These are phyloP conservation scores for Wickerhamomyces chambardii DNA, from an alignment of 805 yeast species.

Conservation along the genomic window DNA sequence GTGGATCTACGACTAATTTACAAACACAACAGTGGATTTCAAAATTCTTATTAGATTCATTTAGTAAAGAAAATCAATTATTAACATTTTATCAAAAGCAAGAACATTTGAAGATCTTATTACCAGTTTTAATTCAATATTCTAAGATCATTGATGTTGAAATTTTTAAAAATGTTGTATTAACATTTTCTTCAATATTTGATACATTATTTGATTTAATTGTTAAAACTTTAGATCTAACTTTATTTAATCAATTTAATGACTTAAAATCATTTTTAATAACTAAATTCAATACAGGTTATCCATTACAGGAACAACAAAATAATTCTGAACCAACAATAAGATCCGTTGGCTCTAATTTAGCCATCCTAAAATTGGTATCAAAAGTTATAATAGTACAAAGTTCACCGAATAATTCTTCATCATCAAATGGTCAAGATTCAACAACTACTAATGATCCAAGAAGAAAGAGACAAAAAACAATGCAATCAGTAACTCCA, in stretches of 20 bases:
- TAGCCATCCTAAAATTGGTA: slow-evolving; percentile 69
- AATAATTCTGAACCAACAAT: slow-evolving; percentile 27
- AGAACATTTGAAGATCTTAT: slow-evolving; percentile 3
- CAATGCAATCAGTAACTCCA: slow-evolving; percentile 15
- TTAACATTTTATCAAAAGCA: slow-evolving; percentile 7
- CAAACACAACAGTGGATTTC: slow-evolving; percentile 3
- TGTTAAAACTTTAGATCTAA: slow-evolving; percentile 27
- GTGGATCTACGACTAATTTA: background rate
- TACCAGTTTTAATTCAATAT: slow-evolving; percentile 8
- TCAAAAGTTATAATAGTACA: slow-evolving; percentile 50
- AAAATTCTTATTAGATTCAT: background rate
- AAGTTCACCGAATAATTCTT: slow-evolving; percentile 26
- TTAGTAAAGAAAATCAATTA: background rate
- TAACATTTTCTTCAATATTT: slow-evolving; percentile 32
- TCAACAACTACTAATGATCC: slow-evolving; percentile 8
- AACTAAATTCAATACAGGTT: slow-evolving; percentile 48
- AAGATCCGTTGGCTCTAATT: slow-evolving; percentile 47
- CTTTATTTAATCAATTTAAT: slow-evolving; percentile 46
- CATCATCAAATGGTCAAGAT: background rate
- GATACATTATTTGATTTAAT: slow-evolving; percentile 36
- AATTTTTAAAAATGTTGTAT: slow-evolving; percentile 27
- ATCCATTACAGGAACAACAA: slow-evolving; percentile 43
- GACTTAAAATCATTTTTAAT: slow-evolving; percentile 51
- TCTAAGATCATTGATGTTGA: slow-evolving; percentile 16
- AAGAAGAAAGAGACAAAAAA: slow-evolving; percentile 11